Evolutionary conservation across 2,329 filamentous ascomycete species (phyloP), one percentile per base, ranked within the genome.

Genomic region (Zymoseptoria passerinii): DNA sequence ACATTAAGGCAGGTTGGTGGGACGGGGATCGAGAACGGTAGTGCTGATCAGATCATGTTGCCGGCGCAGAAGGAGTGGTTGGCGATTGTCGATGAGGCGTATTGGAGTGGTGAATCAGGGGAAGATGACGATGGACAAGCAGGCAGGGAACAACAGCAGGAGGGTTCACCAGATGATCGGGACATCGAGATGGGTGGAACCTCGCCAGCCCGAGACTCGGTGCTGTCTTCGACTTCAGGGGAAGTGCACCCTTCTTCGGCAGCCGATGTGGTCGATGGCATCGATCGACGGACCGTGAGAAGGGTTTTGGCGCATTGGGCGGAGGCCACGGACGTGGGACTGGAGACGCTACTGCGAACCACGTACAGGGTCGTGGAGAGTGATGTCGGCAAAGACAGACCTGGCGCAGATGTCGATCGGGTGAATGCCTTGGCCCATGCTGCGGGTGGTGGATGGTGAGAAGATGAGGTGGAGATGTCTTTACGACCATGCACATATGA

Each of bases 311-410:
- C 79, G 63, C 84, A 92, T 73, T 99, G 94, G 94, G 81, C 86
- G 18, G 70, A 77, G 23, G 76, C 86, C 61, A 92, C 90, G 57
- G 83, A 83, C 55, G 84, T 95, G 64, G 80, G 83, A 27, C 75
- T 88, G 68, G 83, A 86, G 61, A 89, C 81, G 71, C 77, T 99
- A 69, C 83, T 85, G 58, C 89, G 87, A 73, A 99, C 94, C 58
- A 95, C 85, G 54, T 99, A 90, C 77, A 85, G 94, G 62, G 87
- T 92, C 74, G 92, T 99, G 20, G 86, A 96, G 68, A 96, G 92
- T 76, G 90, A 97, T 72, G 90, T 99, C 50, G 94, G 94, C 54
- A 95, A 94, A 76, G 80, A 83, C 63, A 78, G 80, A 63, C 81
- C 72, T 69, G 80, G 83, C 61, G 80, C 80, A 60, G 88, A 91